A percentile compares a stretch with the other conserved stretches of the same genome.
These are phyloP conservation scores for Murraya paniculata DNA, from an alignment of 345 rosid genomes.

Conservation along the genomic window DNA sequence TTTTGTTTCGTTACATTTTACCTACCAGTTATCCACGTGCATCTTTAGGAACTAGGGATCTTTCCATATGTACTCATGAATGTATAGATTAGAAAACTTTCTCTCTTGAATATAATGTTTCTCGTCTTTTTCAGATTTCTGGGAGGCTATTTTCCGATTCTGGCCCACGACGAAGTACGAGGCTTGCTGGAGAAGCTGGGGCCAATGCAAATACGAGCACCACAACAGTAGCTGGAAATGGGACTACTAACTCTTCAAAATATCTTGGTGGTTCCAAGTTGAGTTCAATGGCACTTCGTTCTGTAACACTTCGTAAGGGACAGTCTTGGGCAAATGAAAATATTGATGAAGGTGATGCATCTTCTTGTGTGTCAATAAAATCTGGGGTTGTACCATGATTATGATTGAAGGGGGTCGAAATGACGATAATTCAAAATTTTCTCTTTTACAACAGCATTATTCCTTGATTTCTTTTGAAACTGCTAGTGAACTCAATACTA, in stretches of 20 bases:
- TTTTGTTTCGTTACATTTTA: neutral
- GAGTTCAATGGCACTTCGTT: constrained; percentile 69
- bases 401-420: neutral
- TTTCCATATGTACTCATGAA: neutral
- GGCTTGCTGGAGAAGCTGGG: constrained; percentile 76
- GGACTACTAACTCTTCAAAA: constrained; percentile 66
- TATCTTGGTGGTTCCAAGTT: constrained; percentile 81
- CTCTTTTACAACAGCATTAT: neutral
- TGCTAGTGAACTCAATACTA: neutral
- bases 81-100: constrained; percentile 7
- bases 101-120: constrained; percentile 15
- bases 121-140: constrained; percentile 61
- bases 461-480: neutral
- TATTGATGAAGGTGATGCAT: constrained; percentile 73
- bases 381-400: constrained; percentile 4
- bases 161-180: constrained; percentile 82
- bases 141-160: constrained; percentile 98
- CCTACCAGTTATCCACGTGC: neutral
- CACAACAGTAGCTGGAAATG: constrained; percentile 62
- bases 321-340: constrained; percentile 89
- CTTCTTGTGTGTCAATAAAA: constrained; percentile 13
- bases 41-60: constrained; percentile 13
- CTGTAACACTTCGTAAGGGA: constrained; percentile 86
- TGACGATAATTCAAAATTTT: neutral
- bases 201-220: constrained; percentile 48